Base-by-base conservation (phyloP, 768 basidiomycete genomes). In the Hygrocybe coccinea region DNA sequence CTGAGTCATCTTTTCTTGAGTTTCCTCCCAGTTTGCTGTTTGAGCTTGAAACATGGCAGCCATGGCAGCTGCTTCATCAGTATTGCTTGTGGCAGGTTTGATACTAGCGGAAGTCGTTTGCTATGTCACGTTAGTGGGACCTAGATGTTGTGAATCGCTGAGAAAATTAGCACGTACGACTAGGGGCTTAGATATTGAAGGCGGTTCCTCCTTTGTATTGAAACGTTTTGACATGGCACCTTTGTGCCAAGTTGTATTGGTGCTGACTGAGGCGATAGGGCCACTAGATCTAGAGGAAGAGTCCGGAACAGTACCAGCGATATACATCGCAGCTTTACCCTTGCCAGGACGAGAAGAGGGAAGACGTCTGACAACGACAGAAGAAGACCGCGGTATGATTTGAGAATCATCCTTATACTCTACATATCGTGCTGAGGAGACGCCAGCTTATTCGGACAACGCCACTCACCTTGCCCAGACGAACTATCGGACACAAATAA, bases 1-100 rank as follows among this genome's bases (percentile, higher is more conserved):
- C 97, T 92, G 87, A 69, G 94, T 89, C 95, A 99, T 97, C 81
- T 95, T 93, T 80, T 97, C 94, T 76, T 97, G 93, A 67, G 94
- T 88, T 81, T 95, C 90, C 77, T 97, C 89, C 97, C 95, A 99
- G 72, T 94, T 91, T 60, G 90, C 86, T 38, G 86, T 85, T 73
- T 93, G 90, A 57, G 89, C 89, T 71, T 91, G 87, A 71, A 98
- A 95, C 91, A 99, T 97, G 63, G 95, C 95, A n/a, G 87, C 89
- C 79, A 99, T 90, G 35, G 91, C 88, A n/a, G 88, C 90, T 29
- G 88, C 90, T 69, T 98, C 97, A 59, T 97, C 95, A 48, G 83
- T 81, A 59, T 80, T 77, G 2, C 78, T 74, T 19, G 79, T 79
- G 41, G 80, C 62, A 3, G 76, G 69, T 55, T 75, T 73, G 50